A percentile compares a stretch with the other conserved stretches of the same genome.
Evolutionary conservation across 768 basidiomycete genomes (phyloP).

Genomic region (Hygrocybe punicea): DNA sequence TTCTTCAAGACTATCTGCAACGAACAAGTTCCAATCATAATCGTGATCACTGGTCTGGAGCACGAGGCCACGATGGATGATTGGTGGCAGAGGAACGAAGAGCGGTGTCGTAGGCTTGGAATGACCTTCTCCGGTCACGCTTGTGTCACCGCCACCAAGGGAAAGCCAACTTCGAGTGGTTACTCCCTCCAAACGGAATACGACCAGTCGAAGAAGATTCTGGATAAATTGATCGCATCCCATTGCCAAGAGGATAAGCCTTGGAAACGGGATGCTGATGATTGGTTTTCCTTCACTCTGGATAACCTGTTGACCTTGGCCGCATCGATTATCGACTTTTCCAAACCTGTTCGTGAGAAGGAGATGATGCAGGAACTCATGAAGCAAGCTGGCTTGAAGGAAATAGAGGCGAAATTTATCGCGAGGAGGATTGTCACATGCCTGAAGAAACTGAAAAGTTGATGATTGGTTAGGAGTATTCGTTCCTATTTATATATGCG

Average conservation of each 20-base stretch:
- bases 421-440: not conserved
- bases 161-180: too few relatives aligned
- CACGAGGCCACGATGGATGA: not conserved
- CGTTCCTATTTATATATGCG: not conserved
- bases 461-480: not conserved
- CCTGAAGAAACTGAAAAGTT: too few relatives aligned
- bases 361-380: not conserved
- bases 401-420: not conserved
- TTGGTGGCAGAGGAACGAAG: not conserved
- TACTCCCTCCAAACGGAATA: too few relatives aligned
- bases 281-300: too few relatives aligned
- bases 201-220: too few relatives aligned
- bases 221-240: too few relatives aligned
- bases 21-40: not conserved
- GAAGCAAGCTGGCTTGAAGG: not conserved
- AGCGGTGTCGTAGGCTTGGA: not conserved
- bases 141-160: too few relatives aligned
- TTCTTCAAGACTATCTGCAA: not conserved
- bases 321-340: not conserved
- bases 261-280: too few relatives aligned
- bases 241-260: too few relatives aligned
- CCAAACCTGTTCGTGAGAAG: not conserved
- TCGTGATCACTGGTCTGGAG: not conserved
- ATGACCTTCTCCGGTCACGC: too few relatives aligned
- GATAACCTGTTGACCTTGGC: not conserved